Evolutionary conservation across 257 asterid genomes (phyloP).

Genomic region (Solanum gandarillasii): DNA sequence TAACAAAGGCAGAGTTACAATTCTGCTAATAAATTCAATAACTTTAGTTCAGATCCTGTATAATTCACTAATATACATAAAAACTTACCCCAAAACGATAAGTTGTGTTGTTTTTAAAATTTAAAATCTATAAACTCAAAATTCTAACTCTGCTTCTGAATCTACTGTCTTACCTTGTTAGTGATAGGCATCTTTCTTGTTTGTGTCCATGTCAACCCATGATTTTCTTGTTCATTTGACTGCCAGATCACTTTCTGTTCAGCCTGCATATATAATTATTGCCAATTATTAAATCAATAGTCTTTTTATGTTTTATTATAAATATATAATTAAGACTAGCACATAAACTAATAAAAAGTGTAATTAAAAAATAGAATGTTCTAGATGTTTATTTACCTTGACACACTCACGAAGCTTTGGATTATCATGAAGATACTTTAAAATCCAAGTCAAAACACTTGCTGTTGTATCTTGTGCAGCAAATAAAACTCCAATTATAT

Average conservation of each 20-base stretch:
- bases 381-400: conserved; percentile 28
- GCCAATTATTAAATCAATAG: not conserved
- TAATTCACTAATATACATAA: not conserved
- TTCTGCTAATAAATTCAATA: too few relatives aligned
- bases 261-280: conserved; percentile 28
- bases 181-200: conserved; percentile 81
- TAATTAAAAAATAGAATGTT: not conserved
- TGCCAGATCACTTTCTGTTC: conserved; percentile 53
- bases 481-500: conserved; percentile 73
- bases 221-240: conserved; percentile 23
- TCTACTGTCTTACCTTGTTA: conserved; percentile 28
- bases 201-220: conserved; percentile 59
- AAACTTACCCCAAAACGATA: not conserved
- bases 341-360: too few relatives aligned
- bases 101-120: not conserved
- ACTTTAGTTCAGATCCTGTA: too few relatives aligned
- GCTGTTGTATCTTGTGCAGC: conserved; percentile 94
- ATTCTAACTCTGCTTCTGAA: not conserved
- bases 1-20: not conserved
- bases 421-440: conserved; percentile 65
- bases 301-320: not conserved
- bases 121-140: not conserved
- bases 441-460: conserved; percentile 69
- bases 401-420: conserved; percentile 44
- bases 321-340: too few relatives aligned